Base-by-base conservation (phyloP, 2,329 filamentous ascomycete genomes). In the Colletotrichum limetticola region DNA sequence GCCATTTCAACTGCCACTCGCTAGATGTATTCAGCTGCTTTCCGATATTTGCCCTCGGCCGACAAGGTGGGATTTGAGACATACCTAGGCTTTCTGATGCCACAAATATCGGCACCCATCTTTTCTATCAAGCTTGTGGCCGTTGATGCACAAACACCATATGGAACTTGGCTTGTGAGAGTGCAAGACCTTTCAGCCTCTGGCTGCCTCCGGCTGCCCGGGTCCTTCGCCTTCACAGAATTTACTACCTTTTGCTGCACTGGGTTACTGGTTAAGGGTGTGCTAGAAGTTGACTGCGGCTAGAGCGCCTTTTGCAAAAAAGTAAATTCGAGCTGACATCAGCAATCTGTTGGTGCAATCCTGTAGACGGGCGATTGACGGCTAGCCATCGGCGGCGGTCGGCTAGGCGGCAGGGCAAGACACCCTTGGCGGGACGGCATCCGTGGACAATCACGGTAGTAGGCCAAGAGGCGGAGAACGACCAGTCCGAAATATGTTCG, bases 371-470 rank as follows among this genome's bases (percentile, higher is more conserved):
- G 65, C 60, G 32, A 22, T 52, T 5, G 32, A 56, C 71, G 46
- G 71, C 56, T 55, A 55, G 71, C 49, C 60, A 22, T 61, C 66
- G 61, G 60, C 61, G 61, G 56, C 56, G 35, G 49, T 61, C 66
- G 66, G 71, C 22, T 42, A 61, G 37, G 46, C 71, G 66, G 71
- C 66, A 72, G 28, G 37, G 30, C 11, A 26, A 24, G 56, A 49
- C 32, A 30, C 49, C 49, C 60, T 70, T 70, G 69, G 69, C 42
- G 55, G 26, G 22, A 59, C 66, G 66, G 70, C 70, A 63, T 22
- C 46, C 65, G 58, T 66, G 56, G 69, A 59, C 16, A 19, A 11
- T 57, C 42, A 35, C 57, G 14, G 57, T 32, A 24, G 30, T 16
- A 26, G 46, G 26, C 32, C 49, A 71, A 26, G 24, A 24, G 30